phyloP scores from a whole-genome alignment of 495 filamentous ascomycete genomes.

The Bathelium albidoporum region DNA sequence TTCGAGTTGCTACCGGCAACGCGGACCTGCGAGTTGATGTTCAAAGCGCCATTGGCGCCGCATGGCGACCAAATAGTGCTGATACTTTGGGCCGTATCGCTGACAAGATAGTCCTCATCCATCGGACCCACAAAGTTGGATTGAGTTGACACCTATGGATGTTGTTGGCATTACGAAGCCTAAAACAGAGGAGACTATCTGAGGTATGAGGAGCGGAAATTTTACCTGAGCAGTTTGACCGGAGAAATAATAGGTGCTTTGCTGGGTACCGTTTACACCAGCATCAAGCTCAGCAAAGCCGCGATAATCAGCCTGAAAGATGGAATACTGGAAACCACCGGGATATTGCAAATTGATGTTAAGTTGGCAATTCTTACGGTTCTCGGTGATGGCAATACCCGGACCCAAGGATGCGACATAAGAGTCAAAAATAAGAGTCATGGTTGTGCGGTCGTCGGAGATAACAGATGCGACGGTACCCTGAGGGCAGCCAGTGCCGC shows the following conservation, averaged over 20 bases:
- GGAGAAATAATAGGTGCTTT: slow-evolving; percentile 45
- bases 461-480: slow-evolving; percentile 40
- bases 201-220: not conserved
- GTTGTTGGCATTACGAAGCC: not conserved
- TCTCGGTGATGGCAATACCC: slow-evolving; percentile 29
- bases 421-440: slow-evolving; percentile 37
- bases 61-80: slow-evolving; percentile 29
- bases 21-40: slow-evolving; percentile 30
- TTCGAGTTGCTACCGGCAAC: slow-evolving; percentile 15
- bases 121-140: slow-evolving; percentile 24
- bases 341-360: slow-evolving; percentile 42
- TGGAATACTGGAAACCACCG: slow-evolving; percentile 41
- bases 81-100: slow-evolving; percentile 21
- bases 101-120: slow-evolving; percentile 24
- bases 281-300: slow-evolving; percentile 36
- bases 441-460: slow-evolving; percentile 41
- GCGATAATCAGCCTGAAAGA: slow-evolving; percentile 43
- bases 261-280: slow-evolving; percentile 37
- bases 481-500: slow-evolving; percentile 48
- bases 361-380: slow-evolving; percentile 44
- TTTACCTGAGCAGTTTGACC: slow-evolving; percentile 29
- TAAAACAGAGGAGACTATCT: not conserved
- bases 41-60: slow-evolving; percentile 28
- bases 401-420: slow-evolving; percentile 39
- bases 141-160: slow-evolving; percentile 17